Evolutionary conservation across 2,329 filamentous ascomycete species (phyloP), one percentile per base, ranked within the genome.

Genomic region (Diaporthe amygdali): DNA sequence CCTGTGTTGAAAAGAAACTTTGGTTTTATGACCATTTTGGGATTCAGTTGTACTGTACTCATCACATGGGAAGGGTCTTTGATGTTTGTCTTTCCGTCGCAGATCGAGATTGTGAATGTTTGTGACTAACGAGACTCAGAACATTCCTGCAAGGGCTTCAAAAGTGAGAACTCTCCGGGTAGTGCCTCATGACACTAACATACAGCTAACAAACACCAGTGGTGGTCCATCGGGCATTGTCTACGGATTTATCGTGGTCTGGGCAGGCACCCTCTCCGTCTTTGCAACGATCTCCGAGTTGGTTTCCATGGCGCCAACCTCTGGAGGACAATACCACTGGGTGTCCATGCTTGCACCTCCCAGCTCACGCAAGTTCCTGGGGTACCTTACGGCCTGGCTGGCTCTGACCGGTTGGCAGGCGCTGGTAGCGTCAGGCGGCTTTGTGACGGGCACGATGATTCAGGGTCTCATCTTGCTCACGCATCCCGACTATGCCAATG

Each of bases 241-340:
- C 47, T 87, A 82, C 79, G 79, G 82, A 64, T 85, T 80, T 74
- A 76, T 85, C 15, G 74, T 82, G 15, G 81, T 78, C 49, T 82
- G 79, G 76, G 74, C 80, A 7, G 83, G 84, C 0, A 82, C 84
- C 47, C 73, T 82, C 4, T 68, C 79, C 6, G 80, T 83, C 41
- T 81, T 81, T 69, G 76, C 79, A 0, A 85, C 83, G 4, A 82
- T 87, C 79, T 84, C 84, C 8, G 85, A 87, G 73, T 85, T 87
- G 81, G 84, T 84, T 1, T 85, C 83, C 6, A 87, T 87, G 82
- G 87, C 87, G 2, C 88, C 88, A 0, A 90, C 87, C 0, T 84
- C 84, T 8, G 88, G 88, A 27, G 88, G 88, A 1, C 88, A 90
- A 74, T 90, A 89, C 72, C 86, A 89, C 74, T 79, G 77, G 77